A percentile compares a stretch with the other conserved stretches of the same genome.
These are phyloP conservation scores for Botrytis porri DNA, from an alignment of 2,329 filamentous ascomycete genomes.

Conservation along the genomic window DNA sequence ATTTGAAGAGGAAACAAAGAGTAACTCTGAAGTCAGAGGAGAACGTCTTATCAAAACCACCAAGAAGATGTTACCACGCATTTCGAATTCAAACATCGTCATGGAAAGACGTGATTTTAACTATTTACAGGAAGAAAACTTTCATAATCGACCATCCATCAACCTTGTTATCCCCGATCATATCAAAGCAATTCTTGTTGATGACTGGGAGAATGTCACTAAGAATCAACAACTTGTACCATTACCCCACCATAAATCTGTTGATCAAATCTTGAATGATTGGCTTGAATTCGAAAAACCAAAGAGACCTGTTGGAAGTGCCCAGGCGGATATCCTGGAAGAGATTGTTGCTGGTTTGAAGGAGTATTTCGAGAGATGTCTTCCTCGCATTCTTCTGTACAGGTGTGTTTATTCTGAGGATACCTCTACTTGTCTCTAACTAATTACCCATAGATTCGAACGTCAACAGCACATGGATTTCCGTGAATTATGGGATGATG, in stretches of 20 bases:
- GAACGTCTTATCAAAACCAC: conserved; percentile 7
- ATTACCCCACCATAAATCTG: conserved; percentile 73
- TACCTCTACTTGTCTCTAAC: background rate
- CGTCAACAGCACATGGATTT: conserved; percentile 82
- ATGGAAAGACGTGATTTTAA: conserved; percentile 15
- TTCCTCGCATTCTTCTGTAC: conserved; percentile 88
- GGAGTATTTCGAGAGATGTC: conserved; percentile 89
- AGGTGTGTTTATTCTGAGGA: conserved; percentile 44
- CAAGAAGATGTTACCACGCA: conserved; percentile 9
- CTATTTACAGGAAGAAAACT: conserved; percentile 73
- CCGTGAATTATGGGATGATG: conserved; percentile 64
- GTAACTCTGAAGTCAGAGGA: conserved; percentile 18
- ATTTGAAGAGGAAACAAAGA: background rate
- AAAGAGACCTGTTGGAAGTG: conserved; percentile 62
- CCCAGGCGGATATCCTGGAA: conserved; percentile 80
- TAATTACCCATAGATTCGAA: conserved; percentile 65
- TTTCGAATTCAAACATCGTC: background rate
- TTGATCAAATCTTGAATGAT: conserved; percentile 74
- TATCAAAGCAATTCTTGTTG: conserved; percentile 87
- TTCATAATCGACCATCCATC: conserved; percentile 79
- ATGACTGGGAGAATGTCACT: conserved; percentile 98
- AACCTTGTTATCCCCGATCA: conserved; percentile 83
- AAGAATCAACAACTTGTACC: conserved; percentile 90
- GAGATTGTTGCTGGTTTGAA: conserved; percentile 83
- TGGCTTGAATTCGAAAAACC: conserved; percentile 70